phyloP scores from a whole-genome alignment of 176 grass and related monocot species.

The Typha latifolia region DNA sequence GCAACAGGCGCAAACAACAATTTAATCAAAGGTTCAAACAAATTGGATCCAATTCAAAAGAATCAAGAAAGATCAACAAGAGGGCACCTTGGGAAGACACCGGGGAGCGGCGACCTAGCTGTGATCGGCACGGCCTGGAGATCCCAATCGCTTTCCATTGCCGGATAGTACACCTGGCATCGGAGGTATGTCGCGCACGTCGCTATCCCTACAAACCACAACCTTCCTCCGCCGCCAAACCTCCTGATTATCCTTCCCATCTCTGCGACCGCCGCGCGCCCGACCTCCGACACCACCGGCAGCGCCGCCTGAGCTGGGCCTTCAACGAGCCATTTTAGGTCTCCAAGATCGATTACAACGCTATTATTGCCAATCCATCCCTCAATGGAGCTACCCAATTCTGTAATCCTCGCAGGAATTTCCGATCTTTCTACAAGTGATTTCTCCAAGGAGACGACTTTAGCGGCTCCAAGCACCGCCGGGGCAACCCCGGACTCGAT shows the following conservation, averaged over 20 bases:
- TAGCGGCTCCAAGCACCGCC: not conserved
- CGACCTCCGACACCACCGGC: not conserved
- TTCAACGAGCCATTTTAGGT: slow-evolving; percentile 71
- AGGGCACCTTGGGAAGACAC: not conserved
- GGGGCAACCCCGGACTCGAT: slow-evolving; percentile 10
- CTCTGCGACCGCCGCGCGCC: slow-evolving; percentile 2
- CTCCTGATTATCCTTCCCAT: slow-evolving; percentile 3
- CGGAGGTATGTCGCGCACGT: slow-evolving; percentile 17
- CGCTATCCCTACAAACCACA: slow-evolving; percentile 11
- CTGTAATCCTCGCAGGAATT: slow-evolving; percentile 12
- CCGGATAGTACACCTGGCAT: slow-evolving; percentile 19
- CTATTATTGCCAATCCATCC: not conserved
- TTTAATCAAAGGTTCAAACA: too few relatives aligned
- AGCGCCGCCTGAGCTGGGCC: not conserved
- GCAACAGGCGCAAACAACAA: too few relatives aligned
- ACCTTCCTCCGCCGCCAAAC: not conserved
- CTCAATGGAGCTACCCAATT: slow-evolving; percentile 9
- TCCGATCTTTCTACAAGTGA: not conserved
- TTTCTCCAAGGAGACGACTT: slow-evolving; percentile 17
- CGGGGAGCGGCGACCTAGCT: not conserved
- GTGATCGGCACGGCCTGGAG: slow-evolving; percentile 12
- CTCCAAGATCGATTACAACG: slow-evolving; percentile 21
- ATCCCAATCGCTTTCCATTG: slow-evolving; percentile 15
- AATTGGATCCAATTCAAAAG: not conserved
- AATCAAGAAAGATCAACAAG: not conserved